Conservation (phyloP, 73 alveolate species). For the Durusdinium trenchii region DNA sequence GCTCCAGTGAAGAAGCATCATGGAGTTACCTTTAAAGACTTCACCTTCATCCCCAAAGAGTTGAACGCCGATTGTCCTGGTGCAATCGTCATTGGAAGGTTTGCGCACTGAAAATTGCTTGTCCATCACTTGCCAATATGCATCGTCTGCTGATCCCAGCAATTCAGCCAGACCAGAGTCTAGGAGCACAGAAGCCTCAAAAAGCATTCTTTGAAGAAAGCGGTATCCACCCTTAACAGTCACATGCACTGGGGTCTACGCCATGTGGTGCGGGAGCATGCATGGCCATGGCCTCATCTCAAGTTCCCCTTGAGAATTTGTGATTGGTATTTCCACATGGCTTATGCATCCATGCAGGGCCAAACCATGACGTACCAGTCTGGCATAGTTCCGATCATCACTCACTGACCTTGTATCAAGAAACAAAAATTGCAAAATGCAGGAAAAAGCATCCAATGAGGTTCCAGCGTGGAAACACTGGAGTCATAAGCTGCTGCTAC, state of each 20-base stretch:
- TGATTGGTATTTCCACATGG: background rate
- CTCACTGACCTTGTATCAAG: too few species aligned
- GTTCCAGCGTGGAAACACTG: too few species aligned
- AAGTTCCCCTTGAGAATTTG: background rate
- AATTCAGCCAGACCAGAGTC: background rate
- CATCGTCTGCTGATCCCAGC: background rate
- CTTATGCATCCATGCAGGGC: background rate
- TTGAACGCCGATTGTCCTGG: background rate
- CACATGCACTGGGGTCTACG: background rate
- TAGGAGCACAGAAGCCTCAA: background rate
- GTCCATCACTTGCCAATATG: background rate
- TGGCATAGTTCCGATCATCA: too few species aligned
- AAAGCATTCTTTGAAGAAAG: too few species aligned
- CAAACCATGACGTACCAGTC: background rate
- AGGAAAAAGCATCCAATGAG: too few species aligned
- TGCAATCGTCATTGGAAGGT: background rate
- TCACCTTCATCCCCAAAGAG: background rate
- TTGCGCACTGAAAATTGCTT: background rate
- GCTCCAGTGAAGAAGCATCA: background rate
- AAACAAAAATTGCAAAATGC: too few species aligned
- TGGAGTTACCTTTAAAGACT: background rate
- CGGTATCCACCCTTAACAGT: background rate
- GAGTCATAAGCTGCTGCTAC: too few species aligned
- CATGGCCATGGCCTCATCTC: background rate
- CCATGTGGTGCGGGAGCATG: background rate